phyloP scores from a whole-genome alignment of 805 yeast species.

The Yarrowia sp. region DNA sequence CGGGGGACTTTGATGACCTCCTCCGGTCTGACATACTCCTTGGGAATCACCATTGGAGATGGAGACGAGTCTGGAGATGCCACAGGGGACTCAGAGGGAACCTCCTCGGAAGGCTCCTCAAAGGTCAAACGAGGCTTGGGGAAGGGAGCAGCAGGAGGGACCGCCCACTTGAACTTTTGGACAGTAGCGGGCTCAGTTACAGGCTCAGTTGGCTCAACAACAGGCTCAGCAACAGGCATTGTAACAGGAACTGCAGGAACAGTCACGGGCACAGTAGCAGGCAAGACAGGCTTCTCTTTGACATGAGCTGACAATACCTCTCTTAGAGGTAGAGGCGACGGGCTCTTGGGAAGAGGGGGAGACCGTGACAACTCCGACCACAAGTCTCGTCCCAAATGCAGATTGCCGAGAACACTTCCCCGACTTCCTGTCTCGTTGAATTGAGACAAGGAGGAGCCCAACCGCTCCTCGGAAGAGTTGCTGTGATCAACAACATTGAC shows the following conservation, averaged over 20 bases:
- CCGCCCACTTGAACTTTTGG: not conserved
- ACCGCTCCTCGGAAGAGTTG: slow-evolving; percentile 10
- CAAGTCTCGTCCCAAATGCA: slow-evolving; percentile 9
- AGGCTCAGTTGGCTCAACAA: not conserved
- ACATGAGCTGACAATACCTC: not conserved
- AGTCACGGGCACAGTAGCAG: not conserved
- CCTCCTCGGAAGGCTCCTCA: not conserved
- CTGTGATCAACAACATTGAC: not conserved
- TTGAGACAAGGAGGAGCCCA: slow-evolving; percentile 6
- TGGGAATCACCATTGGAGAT: no score
- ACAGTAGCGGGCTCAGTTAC: no score
- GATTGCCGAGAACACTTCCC: not conserved
- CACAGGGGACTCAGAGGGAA: not conserved
- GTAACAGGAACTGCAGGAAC: no score
- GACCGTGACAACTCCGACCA: slow-evolving; percentile 15
- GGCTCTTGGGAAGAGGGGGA: not conserved
- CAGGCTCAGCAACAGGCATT: not conserved
- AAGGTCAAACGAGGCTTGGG: slow-evolving; percentile 9
- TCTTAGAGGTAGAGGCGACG: not conserved
- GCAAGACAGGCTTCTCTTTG: not conserved
- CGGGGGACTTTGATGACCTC: not conserved
- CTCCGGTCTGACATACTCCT: not conserved
- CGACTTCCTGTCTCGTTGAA: slow-evolving; percentile 21
- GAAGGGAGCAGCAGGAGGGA: slow-evolving; percentile 1
- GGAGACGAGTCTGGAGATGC: no score